A percentile compares a stretch with the other conserved stretches of the same genome.
phyloP scores from a whole-genome alignment of 495 filamentous ascomycete genomes.

The Parathielavia hyrcaniae region DNA sequence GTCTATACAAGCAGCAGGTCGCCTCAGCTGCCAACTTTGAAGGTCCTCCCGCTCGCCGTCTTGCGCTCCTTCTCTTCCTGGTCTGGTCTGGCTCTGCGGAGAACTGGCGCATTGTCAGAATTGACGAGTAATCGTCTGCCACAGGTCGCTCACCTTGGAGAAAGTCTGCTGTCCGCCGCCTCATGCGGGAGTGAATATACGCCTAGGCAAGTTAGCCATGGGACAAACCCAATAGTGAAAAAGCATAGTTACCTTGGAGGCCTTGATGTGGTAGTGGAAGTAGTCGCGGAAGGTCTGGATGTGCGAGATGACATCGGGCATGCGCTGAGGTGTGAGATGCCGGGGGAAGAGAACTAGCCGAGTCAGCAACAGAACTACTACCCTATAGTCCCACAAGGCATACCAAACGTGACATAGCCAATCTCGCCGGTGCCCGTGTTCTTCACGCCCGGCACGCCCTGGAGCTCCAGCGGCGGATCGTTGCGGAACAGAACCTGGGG shows the following conservation, averaged over 20 bases:
- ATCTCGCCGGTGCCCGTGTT: conserved; percentile 69
- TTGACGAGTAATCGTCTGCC: background rate
- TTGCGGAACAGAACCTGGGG: conserved; percentile 97
- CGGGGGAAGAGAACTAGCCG: conserved; percentile 86
- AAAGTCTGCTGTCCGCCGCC: conserved; percentile 93
- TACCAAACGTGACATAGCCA: conserved; percentile 97
- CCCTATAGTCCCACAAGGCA: conserved; percentile 12
- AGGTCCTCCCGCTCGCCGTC: conserved; percentile 93
- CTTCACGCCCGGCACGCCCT: conserved; percentile 74
- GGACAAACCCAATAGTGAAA: background rate
- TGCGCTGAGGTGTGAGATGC: conserved; percentile 80
- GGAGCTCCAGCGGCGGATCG: conserved; percentile 86
- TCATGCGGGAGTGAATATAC: conserved; percentile 97
- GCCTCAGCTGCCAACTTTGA: conserved; percentile 50
- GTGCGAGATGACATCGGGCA: conserved; percentile 93
- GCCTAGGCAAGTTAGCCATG: conserved; percentile 46
- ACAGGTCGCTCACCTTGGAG: conserved; percentile 62
- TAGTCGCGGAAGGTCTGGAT: conserved; percentile 99
- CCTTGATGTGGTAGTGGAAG: conserved; percentile 99
- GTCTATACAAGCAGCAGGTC: conserved; percentile 3
- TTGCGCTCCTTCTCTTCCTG: conserved; percentile 97
- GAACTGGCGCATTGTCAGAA: conserved; percentile 47
- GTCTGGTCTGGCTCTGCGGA: conserved; percentile 86
- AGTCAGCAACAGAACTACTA: conserved; percentile 16
- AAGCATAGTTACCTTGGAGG: conserved; percentile 53